phyloP scores from a whole-genome alignment of 73 alveolate genomes.

The Urostyla sp. region DNA sequence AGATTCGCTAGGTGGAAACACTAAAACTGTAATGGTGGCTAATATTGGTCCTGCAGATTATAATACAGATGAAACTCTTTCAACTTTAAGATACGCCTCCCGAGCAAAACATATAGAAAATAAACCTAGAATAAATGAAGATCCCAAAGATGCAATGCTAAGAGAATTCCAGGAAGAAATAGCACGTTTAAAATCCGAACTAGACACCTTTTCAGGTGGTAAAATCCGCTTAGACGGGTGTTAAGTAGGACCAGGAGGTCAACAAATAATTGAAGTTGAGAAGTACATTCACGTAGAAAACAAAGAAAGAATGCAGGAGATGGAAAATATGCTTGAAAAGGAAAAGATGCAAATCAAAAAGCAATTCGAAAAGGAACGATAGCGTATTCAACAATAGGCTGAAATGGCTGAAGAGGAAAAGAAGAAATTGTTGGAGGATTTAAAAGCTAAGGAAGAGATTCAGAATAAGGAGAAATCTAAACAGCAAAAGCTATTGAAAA shows the following conservation, averaged over 20 bases:
- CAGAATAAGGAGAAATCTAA: slow-evolving; percentile 71
- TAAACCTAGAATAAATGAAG: slow-evolving; percentile 95
- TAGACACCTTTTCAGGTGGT: slow-evolving; percentile 72
- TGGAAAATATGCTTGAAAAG: slow-evolving; percentile 81
- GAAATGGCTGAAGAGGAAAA: slow-evolving; percentile 82
- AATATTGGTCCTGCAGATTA: slow-evolving; percentile 97
- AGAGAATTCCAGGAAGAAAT: slow-evolving; percentile 95
- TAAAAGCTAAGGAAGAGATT: slow-evolving; percentile 79
- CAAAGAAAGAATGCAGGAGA: slow-evolving; percentile 77
- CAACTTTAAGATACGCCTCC: slow-evolving; percentile 96
- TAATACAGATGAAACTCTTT: slow-evolving; percentile 95
- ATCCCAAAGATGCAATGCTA: slow-evolving; percentile 97
- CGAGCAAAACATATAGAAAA: slow-evolving; percentile 95
- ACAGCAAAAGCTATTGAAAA: slow-evolving; percentile 76
- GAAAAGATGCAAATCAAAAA: slow-evolving; percentile 85
- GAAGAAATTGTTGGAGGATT: slow-evolving; percentile 67
- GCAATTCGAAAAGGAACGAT: slow-evolving; percentile 69
- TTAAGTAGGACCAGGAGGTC: slow-evolving; percentile 67
- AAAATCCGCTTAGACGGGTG: slow-evolving; percentile 10
- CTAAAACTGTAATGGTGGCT: slow-evolving; percentile 99
- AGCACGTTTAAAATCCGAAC: slow-evolving; percentile 73
- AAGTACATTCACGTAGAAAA: slow-evolving; percentile 83
- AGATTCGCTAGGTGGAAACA: slow-evolving; percentile 99
- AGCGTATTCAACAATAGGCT: slow-evolving; percentile 79
- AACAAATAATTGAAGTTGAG: slow-evolving; percentile 79